Evolutionary conservation across 2,329 filamentous ascomycete genomes (phyloP).

Genomic region (Fusarium sp.): DNA sequence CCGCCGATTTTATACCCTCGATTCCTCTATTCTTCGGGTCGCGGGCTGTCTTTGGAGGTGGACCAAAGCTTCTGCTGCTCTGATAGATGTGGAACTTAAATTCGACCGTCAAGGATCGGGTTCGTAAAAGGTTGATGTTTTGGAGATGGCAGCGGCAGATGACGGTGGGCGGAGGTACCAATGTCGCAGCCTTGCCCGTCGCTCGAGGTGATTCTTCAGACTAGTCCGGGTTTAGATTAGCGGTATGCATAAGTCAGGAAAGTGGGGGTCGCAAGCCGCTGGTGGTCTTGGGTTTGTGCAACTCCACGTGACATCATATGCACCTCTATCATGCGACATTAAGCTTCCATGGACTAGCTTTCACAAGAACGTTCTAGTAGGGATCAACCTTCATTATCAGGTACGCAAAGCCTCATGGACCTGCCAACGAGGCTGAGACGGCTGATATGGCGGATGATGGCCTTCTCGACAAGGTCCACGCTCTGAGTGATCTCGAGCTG

Average conservation of each 20-base stretch:
- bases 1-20: slow-evolving; percentile 15
- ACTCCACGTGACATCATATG: slow-evolving; percentile 49
- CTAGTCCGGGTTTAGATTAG: slow-evolving; percentile 41
- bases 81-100: slow-evolving; percentile 8
- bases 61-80: not conserved
- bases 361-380: slow-evolving; percentile 11
- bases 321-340: slow-evolving; percentile 40
- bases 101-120: slow-evolving; percentile 8
- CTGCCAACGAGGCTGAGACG: slow-evolving; percentile 27
- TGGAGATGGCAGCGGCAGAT: slow-evolving; percentile 40
- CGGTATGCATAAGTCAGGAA: slow-evolving; percentile 43
- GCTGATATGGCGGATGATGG: slow-evolving; percentile 69
- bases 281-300: slow-evolving; percentile 34
- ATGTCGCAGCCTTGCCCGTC: slow-evolving; percentile 48
- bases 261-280: slow-evolving; percentile 6
- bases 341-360: slow-evolving; percentile 15
- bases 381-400: slow-evolving; percentile 8
- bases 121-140: slow-evolving; percentile 37
- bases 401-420: slow-evolving; percentile 45
- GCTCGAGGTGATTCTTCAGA: slow-evolving; percentile 39
- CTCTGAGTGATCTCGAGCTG: slow-evolving; percentile 87
- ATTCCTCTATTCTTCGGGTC: not conserved
- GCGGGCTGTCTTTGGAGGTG: not conserved
- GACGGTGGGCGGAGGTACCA: slow-evolving; percentile 40
- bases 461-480: slow-evolving; percentile 77